phyloP scores from a whole-genome alignment of 2,329 filamentous ascomycete genomes.

The Phaeosphaeria sp. region DNA sequence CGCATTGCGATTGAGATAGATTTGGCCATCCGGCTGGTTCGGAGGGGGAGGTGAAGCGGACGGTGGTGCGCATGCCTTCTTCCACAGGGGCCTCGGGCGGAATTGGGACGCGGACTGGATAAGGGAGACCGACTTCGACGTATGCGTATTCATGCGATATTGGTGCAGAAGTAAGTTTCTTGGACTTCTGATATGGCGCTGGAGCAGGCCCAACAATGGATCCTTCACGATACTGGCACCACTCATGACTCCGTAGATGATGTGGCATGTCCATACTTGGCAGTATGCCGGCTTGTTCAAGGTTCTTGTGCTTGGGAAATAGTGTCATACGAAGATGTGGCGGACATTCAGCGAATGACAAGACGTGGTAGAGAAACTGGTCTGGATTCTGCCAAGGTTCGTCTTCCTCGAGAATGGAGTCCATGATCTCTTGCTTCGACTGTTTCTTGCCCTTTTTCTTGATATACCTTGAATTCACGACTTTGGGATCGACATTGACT shows the following conservation, averaged over 20 bases:
- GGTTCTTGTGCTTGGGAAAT: slow-evolving; percentile 80
- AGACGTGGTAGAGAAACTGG: slow-evolving; percentile 79
- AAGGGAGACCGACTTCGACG: slow-evolving; percentile 59
- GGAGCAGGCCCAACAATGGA: slow-evolving; percentile 60
- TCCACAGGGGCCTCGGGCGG: slow-evolving; percentile 60
- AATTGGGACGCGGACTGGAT: slow-evolving; percentile 61
- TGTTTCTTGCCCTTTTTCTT: slow-evolving; percentile 51
- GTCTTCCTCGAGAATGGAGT: slow-evolving; percentile 49
- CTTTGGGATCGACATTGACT: slow-evolving; percentile 29
- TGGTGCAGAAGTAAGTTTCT: slow-evolving; percentile 9
- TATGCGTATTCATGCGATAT: slow-evolving; percentile 46
- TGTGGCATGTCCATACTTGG: slow-evolving; percentile 86
- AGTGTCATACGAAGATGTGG: slow-evolving; percentile 79
- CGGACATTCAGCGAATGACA: slow-evolving; percentile 84
- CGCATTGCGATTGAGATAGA: slow-evolving; percentile 27
- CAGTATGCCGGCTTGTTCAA: slow-evolving; percentile 74
- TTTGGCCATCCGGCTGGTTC: slow-evolving; percentile 45
- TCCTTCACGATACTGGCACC: slow-evolving; percentile 81
- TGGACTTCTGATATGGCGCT: slow-evolving; percentile 53
- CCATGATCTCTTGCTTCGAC: slow-evolving; percentile 53
- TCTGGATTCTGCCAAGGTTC: slow-evolving; percentile 73
- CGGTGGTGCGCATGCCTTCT: slow-evolving; percentile 74
- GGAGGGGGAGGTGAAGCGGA: slow-evolving; percentile 64
- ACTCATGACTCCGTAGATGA: slow-evolving; percentile 77
- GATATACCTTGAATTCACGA: slow-evolving; percentile 28